Percentiles rank a stretch among this genome's conserved stretches.
These are phyloP conservation scores for Stachybotrys elegans DNA, from an alignment of 2,329 filamentous ascomycete species.

Conservation along the genomic window DNA sequence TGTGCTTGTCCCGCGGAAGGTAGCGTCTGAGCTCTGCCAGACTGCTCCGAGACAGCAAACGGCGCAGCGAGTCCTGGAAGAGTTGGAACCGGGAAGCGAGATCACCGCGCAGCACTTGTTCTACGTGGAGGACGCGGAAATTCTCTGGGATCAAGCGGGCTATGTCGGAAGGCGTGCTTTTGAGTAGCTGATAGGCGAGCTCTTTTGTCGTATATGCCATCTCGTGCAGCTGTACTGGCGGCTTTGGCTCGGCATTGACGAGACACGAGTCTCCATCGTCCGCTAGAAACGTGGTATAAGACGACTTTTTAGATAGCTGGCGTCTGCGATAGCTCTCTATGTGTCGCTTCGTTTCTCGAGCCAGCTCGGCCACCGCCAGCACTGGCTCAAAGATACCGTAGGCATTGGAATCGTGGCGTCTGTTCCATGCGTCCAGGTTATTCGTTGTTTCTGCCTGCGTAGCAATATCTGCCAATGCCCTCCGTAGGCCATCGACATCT, in stretches of 20 bases:
- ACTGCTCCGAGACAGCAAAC: conserved; percentile 13
- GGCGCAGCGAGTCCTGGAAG: conserved; percentile 19
- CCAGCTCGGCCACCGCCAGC: background rate
- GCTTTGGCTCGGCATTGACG: background rate
- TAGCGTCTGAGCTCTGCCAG: conserved; percentile 6
- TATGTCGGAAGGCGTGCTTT: conserved; percentile 25
- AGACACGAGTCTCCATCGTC: background rate
- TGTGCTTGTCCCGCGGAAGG: background rate
- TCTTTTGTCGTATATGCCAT: conserved; percentile 1
- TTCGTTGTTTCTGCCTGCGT: conserved; percentile 13
- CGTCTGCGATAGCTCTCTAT: background rate
- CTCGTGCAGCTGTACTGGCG: background rate
- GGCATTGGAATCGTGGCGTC: conserved; percentile 10
- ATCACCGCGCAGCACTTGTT: conserved; percentile 29
- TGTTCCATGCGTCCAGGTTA: conserved; percentile 15
- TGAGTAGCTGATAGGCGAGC: conserved; percentile 23
- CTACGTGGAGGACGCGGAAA: conserved; percentile 32
- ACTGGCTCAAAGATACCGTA: conserved; percentile 17
- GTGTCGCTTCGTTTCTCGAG: background rate
- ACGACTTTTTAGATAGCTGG: background rate
- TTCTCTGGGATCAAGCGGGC: conserved; percentile 20
- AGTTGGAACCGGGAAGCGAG: conserved; percentile 23
- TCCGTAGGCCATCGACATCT: conserved; percentile 13
- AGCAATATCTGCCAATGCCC: conserved; percentile 10
- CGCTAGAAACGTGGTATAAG: background rate